Conservation (phyloP, 1,284 basidiomycete genomes). For the Ganoderma lingzhi region DNA sequence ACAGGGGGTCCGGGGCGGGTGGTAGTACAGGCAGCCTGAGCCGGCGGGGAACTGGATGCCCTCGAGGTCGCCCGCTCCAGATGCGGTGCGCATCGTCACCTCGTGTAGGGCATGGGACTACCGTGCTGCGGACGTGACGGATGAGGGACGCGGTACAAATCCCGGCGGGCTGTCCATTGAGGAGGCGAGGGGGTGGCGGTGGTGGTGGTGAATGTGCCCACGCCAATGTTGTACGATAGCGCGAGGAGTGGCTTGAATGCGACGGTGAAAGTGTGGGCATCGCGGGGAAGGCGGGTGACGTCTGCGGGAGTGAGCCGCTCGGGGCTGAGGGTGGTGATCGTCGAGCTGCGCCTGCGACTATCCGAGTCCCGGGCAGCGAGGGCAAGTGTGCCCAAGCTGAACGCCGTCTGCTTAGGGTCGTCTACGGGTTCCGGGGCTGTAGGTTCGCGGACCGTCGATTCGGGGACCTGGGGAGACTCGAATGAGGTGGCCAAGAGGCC, state of each 20-base stretch:
- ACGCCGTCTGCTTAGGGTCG: not conserved
- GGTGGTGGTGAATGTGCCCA: not conserved
- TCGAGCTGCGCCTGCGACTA: not conserved
- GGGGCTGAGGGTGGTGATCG: constrained; percentile 1
- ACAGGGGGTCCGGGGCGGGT: not conserved
- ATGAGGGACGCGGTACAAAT: not conserved
- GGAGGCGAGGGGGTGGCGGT: no score
- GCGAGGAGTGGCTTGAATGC: not conserved
- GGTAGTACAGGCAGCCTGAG: not conserved
- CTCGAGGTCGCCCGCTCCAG: not conserved
- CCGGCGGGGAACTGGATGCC: not conserved
- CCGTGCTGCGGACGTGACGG: not conserved
- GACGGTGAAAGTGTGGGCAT: not conserved
- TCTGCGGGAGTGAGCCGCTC: not conserved
- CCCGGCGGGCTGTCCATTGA: not conserved
- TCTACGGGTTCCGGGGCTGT: not conserved
- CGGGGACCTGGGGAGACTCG: not conserved
- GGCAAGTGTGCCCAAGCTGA: not conserved
- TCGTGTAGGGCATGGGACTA: not conserved
- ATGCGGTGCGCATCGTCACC: not conserved
- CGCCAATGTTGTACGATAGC: not conserved
- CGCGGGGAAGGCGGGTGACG: not conserved
- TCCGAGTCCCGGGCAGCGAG: not conserved
- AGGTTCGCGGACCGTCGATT: not conserved
- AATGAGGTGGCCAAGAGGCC: not conserved